Base-by-base conservation (phyloP, 1,284 basidiomycete species). In the Cutaneotrichosporon curvatum region DNA sequence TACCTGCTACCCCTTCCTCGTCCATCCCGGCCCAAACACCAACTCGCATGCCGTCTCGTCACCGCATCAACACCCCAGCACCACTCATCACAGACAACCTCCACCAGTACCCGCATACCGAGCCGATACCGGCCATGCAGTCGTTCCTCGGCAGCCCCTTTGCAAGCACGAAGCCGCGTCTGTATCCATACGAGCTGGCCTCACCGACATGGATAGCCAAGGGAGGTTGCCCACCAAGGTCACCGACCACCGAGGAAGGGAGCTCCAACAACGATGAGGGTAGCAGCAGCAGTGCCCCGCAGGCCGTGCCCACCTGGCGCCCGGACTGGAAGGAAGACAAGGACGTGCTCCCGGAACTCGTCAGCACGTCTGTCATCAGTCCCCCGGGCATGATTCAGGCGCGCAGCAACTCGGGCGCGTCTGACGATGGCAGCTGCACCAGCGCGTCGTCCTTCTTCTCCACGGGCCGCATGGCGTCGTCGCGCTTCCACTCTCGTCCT, bases 81-180 rank as follows among this genome's bases (percentile, higher is more conserved):
- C 43, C 48, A 1, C 36, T 50, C 22, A 21, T 44, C 39, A 40
- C 43, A 30, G 32, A 40, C 40, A 43, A 56, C 38, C 31, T 55
- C 28, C 8, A 28, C 25, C 28, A 48, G 32, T 43, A 45, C 35
- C 62, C 65, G 2, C 52, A 58, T n/a, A 65, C 61, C 0, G 62
- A 60, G 2, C 60, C 65, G 16, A 52, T 65, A 18, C 63, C 63
- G 0, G 54, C 57, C 2, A 47, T 59, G 14, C 47, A 63, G n/a
- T 55, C 62, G 16, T 59, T 67, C 19, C 59, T 66, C 3, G 65
- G 65, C 16, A 63, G 61, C 37, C 66, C 66, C 11, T 68, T 68
- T 50, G 55, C 49, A 33, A 47, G 50, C 33, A 60, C 25, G 25
- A 28, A 59, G 36, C 51, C 47, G 11, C 12, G 43, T 4, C 32